Conservation (phyloP, 345 rosid species). For the Aurinia saxatilis region DNA sequence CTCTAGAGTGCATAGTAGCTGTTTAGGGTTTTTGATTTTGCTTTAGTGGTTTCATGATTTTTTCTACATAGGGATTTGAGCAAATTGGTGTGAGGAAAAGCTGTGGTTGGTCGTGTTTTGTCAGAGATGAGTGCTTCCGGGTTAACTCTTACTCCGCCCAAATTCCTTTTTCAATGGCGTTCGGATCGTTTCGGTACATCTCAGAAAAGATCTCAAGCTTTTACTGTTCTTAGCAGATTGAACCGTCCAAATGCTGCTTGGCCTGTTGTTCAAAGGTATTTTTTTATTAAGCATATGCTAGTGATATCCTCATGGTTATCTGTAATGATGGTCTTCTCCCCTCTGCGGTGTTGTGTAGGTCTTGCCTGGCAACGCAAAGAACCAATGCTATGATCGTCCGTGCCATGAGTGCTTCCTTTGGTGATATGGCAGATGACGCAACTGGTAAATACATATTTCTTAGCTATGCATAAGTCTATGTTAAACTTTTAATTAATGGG, state of each 20-base stretch:
- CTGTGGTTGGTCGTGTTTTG: neutral
- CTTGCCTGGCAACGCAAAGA: slow-evolving; percentile 19
- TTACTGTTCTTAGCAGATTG: slow-evolving; percentile 20
- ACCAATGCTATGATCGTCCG: slow-evolving; percentile 36
- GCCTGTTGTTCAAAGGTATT: slow-evolving; percentile 40
- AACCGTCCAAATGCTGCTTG: slow-evolving; percentile 17
- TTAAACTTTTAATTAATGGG: neutral
- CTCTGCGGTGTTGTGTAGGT: slow-evolving; percentile 23
- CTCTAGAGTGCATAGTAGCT: neutral
- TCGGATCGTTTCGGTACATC: slow-evolving; percentile 19
- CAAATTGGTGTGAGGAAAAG: slow-evolving; percentile 7
- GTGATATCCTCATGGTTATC: neutral
- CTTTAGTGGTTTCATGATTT: neutral
- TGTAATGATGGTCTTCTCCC: neutral
- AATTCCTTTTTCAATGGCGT: slow-evolving; percentile 40
- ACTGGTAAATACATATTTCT: slow-evolving; percentile 32
- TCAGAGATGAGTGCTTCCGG: slow-evolving; percentile 59
- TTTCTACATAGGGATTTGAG: slow-evolving; percentile 5
- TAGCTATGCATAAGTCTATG: neutral
- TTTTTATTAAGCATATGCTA: neutral
- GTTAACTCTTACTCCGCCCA: slow-evolving; percentile 45
- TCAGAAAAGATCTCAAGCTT: slow-evolving; percentile 29
- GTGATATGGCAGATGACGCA: slow-evolving; percentile 50
- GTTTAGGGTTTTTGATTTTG: neutral
- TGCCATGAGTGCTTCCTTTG: slow-evolving; percentile 77